phyloP scores from a whole-genome alignment of 345 rosid species.

The Raphanus raphanistrum region DNA sequence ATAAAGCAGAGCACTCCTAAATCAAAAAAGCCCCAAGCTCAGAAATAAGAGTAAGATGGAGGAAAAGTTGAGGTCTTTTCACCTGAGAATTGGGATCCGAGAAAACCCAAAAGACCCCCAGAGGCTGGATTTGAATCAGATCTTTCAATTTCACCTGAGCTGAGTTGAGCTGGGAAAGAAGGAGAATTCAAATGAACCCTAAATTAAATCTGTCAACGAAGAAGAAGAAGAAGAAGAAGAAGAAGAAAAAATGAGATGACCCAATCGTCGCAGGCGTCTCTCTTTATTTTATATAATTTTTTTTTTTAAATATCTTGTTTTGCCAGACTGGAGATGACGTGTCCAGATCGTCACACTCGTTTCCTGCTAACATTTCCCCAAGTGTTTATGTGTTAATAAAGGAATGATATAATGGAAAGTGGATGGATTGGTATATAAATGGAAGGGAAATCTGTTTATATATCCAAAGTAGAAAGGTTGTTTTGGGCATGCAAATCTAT shows the following conservation, averaged over 20 bases:
- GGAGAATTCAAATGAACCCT: slow-evolving; percentile 23
- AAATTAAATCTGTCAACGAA: slow-evolving; percentile 33
- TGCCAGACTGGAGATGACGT: slow-evolving; percentile 7
- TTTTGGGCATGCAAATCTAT: not conserved
- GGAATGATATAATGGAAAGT: not conserved
- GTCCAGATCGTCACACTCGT: not conserved
- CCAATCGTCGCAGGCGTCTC: not conserved
- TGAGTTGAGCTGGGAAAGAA: not conserved
- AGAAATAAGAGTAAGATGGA: not conserved
- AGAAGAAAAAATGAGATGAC: slow-evolving; percentile 5
- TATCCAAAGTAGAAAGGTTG: not conserved
- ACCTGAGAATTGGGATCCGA: not conserved
- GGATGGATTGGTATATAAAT: not conserved
- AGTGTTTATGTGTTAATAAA: not conserved
- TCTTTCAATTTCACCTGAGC: not conserved
- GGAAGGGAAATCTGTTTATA: not conserved
- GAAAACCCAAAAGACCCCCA: not conserved
- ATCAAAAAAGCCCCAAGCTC: not conserved
- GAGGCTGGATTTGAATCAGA: not conserved
- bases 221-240: not conserved
- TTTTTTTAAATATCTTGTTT: not conserved
- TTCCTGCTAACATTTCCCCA: not conserved
- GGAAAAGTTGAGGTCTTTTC: not conserved
- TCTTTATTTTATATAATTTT: too few relatives aligned
- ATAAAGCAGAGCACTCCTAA: not conserved